These are phyloP conservation scores for Trametes polyzona DNA, from an alignment of 1,284 basidiomycete genomes.

Conservation along the genomic window DNA sequence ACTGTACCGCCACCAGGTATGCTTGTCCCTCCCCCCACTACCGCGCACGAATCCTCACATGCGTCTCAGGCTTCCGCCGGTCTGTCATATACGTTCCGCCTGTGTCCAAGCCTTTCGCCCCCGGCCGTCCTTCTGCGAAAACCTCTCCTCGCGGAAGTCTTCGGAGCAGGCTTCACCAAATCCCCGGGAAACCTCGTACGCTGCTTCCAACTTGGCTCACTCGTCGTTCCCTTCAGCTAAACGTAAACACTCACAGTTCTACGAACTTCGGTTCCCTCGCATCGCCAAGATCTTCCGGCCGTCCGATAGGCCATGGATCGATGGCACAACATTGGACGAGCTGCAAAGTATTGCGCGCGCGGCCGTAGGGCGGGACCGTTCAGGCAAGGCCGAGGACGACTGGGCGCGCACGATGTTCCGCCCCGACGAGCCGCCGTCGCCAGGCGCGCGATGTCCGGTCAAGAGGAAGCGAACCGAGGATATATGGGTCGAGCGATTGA, in stretches of 20 bases:
- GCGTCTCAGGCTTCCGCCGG: conserved; percentile 7
- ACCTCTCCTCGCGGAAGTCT: conserved; percentile 75
- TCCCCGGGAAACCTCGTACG: conserved; percentile 57
- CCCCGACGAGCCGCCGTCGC: conserved; percentile 39
- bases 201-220: background rate
- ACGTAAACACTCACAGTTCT: conserved; percentile 58
- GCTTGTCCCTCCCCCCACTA: background rate
- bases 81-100: conserved; percentile 57
- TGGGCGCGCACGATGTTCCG: conserved; percentile 45
- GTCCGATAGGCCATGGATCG: conserved; percentile 64
- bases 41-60: background rate
- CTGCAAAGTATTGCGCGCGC: conserved; percentile 56
- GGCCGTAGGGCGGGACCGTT: conserved; percentile 52
- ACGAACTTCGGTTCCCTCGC: conserved; percentile 83
- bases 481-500: conserved; percentile 42
- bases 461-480: conserved; percentile 42
- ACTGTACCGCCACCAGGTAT: conserved; percentile 23
- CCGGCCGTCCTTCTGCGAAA: conserved; percentile 63
- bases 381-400: conserved; percentile 44
- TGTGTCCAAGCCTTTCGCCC: conserved; percentile 50
- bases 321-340: conserved; percentile 51
- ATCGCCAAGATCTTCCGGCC: conserved; percentile 67
- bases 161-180: conserved; percentile 83
- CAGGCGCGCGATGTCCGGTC: conserved; percentile 38
- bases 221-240: conserved; percentile 1